phyloP scores from a whole-genome alignment of 2,329 filamentous ascomycete species.

The Stagonosporopsis tanaceti region DNA sequence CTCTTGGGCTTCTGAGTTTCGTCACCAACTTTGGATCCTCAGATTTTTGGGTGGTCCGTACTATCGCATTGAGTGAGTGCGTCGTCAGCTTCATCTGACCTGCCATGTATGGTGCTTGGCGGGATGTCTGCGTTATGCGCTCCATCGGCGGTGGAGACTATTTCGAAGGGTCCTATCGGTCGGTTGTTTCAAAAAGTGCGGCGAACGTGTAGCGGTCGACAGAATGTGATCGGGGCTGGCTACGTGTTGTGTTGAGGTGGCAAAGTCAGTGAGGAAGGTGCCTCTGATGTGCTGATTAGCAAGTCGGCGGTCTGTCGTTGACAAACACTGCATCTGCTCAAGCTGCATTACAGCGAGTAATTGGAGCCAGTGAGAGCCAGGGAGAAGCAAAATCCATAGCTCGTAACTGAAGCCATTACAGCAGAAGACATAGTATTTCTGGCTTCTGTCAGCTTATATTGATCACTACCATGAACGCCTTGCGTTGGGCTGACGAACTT shows the following conservation, averaged over 20 bases:
- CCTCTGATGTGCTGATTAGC: neutral
- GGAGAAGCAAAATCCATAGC: too few relatives aligned
- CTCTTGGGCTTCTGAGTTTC: neutral
- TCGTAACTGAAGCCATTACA: neutral
- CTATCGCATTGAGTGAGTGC: neutral
- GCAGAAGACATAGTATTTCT: neutral
- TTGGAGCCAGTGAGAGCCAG: too few relatives aligned
- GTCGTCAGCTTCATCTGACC: conserved; percentile 6
- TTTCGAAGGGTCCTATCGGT: neutral
- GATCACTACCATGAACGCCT: neutral
- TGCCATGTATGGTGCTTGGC: conserved; percentile 7
- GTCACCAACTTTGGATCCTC: neutral
- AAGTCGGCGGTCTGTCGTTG: neutral
- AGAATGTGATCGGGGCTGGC: neutral
- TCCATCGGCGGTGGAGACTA: neutral
- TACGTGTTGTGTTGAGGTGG: neutral
- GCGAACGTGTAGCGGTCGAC: neutral
- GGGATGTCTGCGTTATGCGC: neutral
- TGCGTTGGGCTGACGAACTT: neutral
- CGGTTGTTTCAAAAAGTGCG: neutral
- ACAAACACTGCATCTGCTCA: neutral
- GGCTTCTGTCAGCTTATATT: neutral
- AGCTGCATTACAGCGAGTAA: neutral
- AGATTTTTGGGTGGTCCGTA: neutral
- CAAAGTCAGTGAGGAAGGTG: neutral